phyloP scores from a whole-genome alignment of 2,329 filamentous ascomycete genomes.

The Claviceps pazoutovae region DNA sequence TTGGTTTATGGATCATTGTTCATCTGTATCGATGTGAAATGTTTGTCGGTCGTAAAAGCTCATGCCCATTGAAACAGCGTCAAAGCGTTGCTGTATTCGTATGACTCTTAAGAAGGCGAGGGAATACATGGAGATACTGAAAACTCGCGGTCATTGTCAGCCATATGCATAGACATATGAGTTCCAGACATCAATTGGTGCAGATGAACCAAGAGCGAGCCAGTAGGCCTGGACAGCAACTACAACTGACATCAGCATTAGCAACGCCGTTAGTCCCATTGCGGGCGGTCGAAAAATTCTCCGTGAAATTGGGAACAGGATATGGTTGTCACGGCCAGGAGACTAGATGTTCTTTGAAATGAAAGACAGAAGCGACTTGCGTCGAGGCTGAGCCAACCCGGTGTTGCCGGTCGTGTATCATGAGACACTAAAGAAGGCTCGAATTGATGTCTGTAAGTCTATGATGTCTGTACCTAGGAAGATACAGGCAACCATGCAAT shows the following conservation, averaged over 20 bases:
- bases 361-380: background rate
- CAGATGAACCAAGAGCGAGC: no score
- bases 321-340: background rate
- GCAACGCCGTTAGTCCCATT: background rate
- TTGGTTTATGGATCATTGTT: background rate
- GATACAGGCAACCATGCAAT: no score
- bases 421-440: no score
- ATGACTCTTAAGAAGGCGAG: background rate
- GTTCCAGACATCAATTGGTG: no score
- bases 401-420: no score
- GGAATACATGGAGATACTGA: background rate
- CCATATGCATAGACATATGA: no score
- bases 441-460: no score
- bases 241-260: background rate
- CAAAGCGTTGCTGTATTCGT: background rate
- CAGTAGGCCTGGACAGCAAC: background rate
- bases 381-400: no score
- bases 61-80: background rate
- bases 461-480: no score
- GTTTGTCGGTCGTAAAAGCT: background rate
- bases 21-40: background rate
- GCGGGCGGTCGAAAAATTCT: background rate
- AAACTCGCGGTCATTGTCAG: no score
- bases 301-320: background rate
- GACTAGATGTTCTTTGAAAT: background rate